A percentile compares a stretch with the other conserved stretches of the same genome.
These are phyloP conservation scores for Lippia alba DNA, from an alignment of 305 asterid species.

Conservation along the genomic window DNA sequence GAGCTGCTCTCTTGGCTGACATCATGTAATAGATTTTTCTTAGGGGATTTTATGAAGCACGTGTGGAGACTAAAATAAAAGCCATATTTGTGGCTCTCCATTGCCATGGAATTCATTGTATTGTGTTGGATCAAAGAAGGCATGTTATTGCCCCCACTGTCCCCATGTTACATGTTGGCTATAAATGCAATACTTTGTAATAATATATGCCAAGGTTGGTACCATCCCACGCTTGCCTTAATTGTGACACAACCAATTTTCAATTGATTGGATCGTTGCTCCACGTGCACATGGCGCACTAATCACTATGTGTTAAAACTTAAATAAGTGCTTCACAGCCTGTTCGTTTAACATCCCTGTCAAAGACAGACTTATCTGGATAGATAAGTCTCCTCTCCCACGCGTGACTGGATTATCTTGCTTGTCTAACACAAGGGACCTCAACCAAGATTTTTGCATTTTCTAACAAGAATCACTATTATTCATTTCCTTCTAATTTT, in stretches of 20 bases:
- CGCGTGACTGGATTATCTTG: conserved; percentile 14
- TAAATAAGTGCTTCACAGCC: conserved; percentile 1
- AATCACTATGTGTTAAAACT: too few species aligned
- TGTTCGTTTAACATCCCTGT: not conserved
- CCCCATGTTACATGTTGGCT: conserved; percentile 37
- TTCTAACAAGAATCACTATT: too few species aligned
- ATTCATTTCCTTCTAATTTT: not conserved
- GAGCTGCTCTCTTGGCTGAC: too few species aligned
- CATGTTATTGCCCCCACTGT: conserved; percentile 11
- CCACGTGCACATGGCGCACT: conserved; percentile 39
- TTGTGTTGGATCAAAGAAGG: conserved; percentile 23
- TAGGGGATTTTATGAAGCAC: not conserved
- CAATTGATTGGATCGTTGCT: conserved; percentile 10
- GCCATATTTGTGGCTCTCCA: not conserved
- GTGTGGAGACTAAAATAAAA: not conserved
- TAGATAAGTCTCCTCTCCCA: conserved; percentile 11
- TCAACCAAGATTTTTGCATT: conserved; percentile 3
- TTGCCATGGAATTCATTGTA: not conserved
- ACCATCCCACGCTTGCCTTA: conserved; percentile 33
- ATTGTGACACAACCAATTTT: not conserved
- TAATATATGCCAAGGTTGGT: conserved; percentile 11
- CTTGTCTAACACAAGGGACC: not conserved
- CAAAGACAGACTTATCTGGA: not conserved
- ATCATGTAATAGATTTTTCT: too few species aligned
- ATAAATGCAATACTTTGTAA: conserved; percentile 10